phyloP scores from a whole-genome alignment of 192 early-diverging fungal species.

The Rhizoclosmatium sp. region DNA sequence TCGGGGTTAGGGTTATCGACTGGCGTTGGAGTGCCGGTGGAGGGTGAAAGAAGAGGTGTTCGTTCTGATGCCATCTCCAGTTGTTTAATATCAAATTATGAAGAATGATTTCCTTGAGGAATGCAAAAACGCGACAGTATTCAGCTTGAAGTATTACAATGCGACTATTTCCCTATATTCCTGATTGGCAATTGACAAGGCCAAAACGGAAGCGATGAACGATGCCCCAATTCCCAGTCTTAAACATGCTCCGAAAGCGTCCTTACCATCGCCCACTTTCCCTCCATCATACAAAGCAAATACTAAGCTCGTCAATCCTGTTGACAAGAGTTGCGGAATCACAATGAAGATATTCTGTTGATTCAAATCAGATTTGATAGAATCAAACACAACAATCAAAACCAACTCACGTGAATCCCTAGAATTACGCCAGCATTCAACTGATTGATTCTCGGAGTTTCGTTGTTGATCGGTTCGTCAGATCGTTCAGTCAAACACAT shows the following conservation, averaged over 20 bases:
- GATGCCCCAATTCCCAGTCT: slow-evolving; percentile 76
- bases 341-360: slow-evolving; percentile 87
- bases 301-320: slow-evolving; percentile 74
- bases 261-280: slow-evolving; percentile 27
- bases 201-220: slow-evolving; percentile 69
- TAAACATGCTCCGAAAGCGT: slow-evolving; percentile 72
- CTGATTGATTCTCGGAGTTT: neutral
- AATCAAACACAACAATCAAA: no score
- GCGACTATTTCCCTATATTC: neutral
- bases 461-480: neutral
- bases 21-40: neutral
- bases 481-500: neutral
- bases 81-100: neutral
- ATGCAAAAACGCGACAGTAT: no score
- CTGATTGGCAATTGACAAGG: slow-evolving; percentile 11
- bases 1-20: neutral
- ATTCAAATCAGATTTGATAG: neutral
- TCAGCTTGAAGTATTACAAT: no score
- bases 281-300: slow-evolving; percentile 52
- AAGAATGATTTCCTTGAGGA: neutral
- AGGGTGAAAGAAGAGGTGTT: neutral
- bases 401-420: slow-evolving; percentile 72
- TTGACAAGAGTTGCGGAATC: slow-evolving; percentile 90
- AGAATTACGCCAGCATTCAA: slow-evolving; percentile 67
- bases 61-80: neutral